These are phyloP conservation scores for Inonotus hispidus DNA, from an alignment of 1,284 basidiomycete genomes.

Conservation along the genomic window DNA sequence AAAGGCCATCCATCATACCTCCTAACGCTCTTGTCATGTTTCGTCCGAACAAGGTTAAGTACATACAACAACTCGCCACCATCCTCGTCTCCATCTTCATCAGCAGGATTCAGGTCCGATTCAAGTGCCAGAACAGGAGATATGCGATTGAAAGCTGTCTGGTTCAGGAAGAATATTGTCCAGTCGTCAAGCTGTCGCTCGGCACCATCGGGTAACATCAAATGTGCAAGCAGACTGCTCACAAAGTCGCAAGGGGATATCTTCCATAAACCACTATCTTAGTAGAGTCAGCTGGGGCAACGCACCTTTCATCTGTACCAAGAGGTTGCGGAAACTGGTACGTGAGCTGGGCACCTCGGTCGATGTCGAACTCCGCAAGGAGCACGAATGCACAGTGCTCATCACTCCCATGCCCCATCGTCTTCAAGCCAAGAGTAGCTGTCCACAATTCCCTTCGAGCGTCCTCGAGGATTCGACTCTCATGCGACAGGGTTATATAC, in stretches of 20 bases:
- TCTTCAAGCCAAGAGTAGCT: not conserved
- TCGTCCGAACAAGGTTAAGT: conserved; percentile 92
- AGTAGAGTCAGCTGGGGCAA: conserved; percentile 3
- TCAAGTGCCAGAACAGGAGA: conserved; percentile 76
- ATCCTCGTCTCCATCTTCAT: conserved; percentile 32
- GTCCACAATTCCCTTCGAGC: not conserved
- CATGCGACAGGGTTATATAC: not conserved
- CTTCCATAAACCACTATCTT: not conserved
- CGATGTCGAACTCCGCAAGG: conserved; percentile 94
- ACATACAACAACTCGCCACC: conserved; percentile 78
- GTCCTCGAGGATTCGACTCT: not conserved
- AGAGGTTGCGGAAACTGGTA: conserved; percentile 93
- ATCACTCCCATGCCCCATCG: conserved; percentile 11
- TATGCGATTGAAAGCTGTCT: conserved; percentile 82
- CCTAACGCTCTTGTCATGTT: conserved; percentile 84
- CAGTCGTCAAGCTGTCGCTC: conserved; percentile 94
- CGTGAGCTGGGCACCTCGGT: conserved; percentile 83
- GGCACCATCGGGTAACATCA: conserved; percentile 98
- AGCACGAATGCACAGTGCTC: conserved; percentile 88
- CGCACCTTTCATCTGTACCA: conserved; percentile 87
- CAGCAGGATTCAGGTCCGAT: conserved; percentile 35
- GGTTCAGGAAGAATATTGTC: conserved; percentile 98
- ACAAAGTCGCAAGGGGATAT: conserved; percentile 18
- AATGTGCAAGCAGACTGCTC: conserved; percentile 82
- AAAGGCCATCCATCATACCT: conserved; percentile 46